Evolutionary conservation across 768 basidiomycete genomes (phyloP), one percentile per base, ranked within the genome.

Genomic region (Dendrothele bispora): DNA sequence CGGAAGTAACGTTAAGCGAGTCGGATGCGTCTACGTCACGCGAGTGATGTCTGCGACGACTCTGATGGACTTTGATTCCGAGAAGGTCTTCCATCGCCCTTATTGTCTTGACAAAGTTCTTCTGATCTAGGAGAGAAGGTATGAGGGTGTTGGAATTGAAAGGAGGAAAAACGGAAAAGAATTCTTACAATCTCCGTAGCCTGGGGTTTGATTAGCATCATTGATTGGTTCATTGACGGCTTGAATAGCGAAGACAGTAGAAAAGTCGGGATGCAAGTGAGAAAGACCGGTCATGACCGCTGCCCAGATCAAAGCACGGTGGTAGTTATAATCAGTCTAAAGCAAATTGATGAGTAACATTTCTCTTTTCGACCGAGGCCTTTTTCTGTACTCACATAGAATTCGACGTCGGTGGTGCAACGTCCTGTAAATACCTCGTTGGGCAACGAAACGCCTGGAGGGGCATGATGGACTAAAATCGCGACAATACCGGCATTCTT

Each of bases 151-250:
- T 21, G 39, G 11, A 26, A 20, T 14, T 35, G 43, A 32, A 22
- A 36, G 37, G n/a, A 26, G 34, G 28, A 30, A 12, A 44, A 35
- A 27, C 28, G 22, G 24, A n/a, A n/a, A n/a, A n/a, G n/a, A n/a
- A n/a, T n/a, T n/a, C 82, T 45, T 59, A 89, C 88, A 91, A 34
- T 74, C 69, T 20, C 87, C 88, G 37, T 86, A 82, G 24, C 73
- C 79, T 0, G 89, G 88, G 1, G 89, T 91, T 51, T 72, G 63
- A 15, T 46, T 59, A 7, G 86, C 85, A 56, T 91, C 67, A 84
- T 82, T 85, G 55, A 88, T 80, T 0, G 85, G 86, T 49, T 91
- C 89, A 52, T 91, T 91, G 22, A 85, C 71, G 1, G 89, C 89
- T 55, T 91, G 77, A 25, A 91, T 84, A 2, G 84, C 70, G 35